Percentiles rank a stretch among this genome's conserved stretches.
These are phyloP conservation scores for Ulvella scutata DNA, from an alignment of 139 green algal genomes.

Conservation along the genomic window DNA sequence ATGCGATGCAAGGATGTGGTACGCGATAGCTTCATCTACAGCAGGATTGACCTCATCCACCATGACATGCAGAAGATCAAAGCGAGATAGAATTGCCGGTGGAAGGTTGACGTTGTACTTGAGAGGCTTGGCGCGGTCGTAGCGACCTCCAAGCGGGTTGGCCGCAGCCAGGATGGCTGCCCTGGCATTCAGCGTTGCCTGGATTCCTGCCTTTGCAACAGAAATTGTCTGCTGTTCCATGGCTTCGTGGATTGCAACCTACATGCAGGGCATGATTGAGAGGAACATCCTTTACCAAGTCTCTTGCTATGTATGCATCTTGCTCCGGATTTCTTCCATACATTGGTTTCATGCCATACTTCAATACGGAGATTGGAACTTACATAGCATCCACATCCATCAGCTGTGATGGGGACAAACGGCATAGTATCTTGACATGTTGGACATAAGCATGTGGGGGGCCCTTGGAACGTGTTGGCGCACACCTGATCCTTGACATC, in stretches of 20 bases:
- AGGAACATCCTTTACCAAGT: no score
- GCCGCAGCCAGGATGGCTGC: constrained; percentile 90
- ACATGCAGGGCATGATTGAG: neutral
- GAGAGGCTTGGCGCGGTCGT: constrained; percentile 79
- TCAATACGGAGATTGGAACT: no score
- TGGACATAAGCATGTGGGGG: no score
- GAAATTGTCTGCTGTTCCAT: constrained; percentile 99
- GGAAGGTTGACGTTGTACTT: constrained; percentile 80
- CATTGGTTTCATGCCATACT: no score
- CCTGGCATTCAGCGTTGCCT: constrained; percentile 89
- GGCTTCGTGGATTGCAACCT: constrained; percentile 58
- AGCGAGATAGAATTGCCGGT: constrained; percentile 79
- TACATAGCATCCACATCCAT: no score
- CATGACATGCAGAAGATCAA: constrained; percentile 93
- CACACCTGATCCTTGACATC: constrained; percentile 73
- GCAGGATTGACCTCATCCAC: constrained; percentile 73
- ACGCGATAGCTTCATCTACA: constrained; percentile 55
- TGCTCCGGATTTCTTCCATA: no score
- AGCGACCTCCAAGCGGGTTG: constrained; percentile 83
- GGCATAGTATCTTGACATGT: no score
- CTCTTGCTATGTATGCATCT: no score
- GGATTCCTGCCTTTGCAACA: constrained; percentile 93
- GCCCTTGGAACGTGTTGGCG: no score
- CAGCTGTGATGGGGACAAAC: no score
- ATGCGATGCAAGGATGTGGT: constrained; percentile 68